A percentile compares a stretch with the other conserved stretches of the same genome.
Evolutionary conservation across 2,329 filamentous ascomycete species (phyloP).

Genomic region (Ophiocordyceps camponoti-floridani): DNA sequence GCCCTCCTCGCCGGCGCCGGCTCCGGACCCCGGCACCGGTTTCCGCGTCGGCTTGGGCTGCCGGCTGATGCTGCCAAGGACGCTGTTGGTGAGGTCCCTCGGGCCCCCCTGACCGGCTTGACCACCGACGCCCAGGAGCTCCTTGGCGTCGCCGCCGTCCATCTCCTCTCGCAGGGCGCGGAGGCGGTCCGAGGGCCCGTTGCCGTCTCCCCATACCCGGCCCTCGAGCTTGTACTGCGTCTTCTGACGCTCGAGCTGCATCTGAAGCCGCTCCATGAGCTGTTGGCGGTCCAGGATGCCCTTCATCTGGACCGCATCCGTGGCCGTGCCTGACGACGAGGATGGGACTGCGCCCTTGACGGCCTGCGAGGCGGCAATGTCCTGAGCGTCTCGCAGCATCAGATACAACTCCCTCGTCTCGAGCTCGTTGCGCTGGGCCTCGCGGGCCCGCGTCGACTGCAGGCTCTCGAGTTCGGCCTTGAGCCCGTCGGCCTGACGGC

Average conservation of each 20-base stretch:
- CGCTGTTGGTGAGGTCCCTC: constrained; percentile 49
- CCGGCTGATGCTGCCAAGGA: constrained; percentile 55
- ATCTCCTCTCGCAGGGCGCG: constrained; percentile 88
- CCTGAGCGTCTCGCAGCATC: constrained; percentile 94
- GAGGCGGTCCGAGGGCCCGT: constrained; percentile 78
- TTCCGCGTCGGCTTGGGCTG: constrained; percentile 37
- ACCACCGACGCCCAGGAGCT: constrained; percentile 14
- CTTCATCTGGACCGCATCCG: constrained; percentile 60
- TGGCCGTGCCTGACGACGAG: no score
- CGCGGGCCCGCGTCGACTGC: constrained; percentile 71
- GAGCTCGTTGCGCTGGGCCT: constrained; percentile 84
- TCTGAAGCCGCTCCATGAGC: constrained; percentile 85
- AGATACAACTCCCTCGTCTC: constrained; percentile 94
- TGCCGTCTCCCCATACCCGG: constrained; percentile 66
- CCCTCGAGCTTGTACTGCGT: constrained; percentile 96
- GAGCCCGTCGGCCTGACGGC: constrained; percentile 67
- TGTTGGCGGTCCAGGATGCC: constrained; percentile 85
- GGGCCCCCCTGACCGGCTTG: constrained; percentile 35
- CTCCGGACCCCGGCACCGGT: constrained; percentile 26
- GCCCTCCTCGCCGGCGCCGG: neutral
- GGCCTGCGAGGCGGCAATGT: constrained; percentile 79
- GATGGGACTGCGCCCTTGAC: constrained; percentile 29
- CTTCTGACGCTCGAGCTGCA: constrained; percentile 91
- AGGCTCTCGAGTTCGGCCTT: constrained; percentile 81
- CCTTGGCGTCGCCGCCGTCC: constrained; percentile 43